These are phyloP conservation scores for Borovskyia barvae DNA, from an alignment of 208 protist genomes.

Conservation along the genomic window DNA sequence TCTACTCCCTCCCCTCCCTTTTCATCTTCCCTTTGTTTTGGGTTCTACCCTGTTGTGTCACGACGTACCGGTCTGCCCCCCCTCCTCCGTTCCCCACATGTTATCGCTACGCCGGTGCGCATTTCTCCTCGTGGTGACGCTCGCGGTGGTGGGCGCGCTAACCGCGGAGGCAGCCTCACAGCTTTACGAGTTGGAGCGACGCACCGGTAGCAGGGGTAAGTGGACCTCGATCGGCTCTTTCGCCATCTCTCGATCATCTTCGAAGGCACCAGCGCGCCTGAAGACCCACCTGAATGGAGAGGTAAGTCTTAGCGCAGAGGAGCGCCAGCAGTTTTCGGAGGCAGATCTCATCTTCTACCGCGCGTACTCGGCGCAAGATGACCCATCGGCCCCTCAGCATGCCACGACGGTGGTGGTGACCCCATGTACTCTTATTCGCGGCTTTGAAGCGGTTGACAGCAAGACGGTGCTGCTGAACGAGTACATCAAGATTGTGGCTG, in stretches of 20 bases:
- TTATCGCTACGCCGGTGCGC: conserved; percentile 7
- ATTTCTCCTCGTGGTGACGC: conserved; percentile 14
- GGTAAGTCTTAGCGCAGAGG: conserved; percentile 18
- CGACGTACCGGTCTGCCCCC: too few species aligned
- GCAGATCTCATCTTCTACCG: conserved; percentile 78
- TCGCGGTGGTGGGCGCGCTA: conserved; percentile 13
- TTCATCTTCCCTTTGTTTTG: not conserved
- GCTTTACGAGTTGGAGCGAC: conserved; percentile 69
- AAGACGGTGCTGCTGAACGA: conserved; percentile 73
- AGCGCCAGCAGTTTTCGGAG: conserved; percentile 44
- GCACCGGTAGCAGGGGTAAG: conserved; percentile 38
- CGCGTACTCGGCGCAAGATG: conserved; percentile 28
- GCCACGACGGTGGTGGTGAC: conserved; percentile 53
- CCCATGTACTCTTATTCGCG: conserved; percentile 81
- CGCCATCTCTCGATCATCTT: conserved; percentile 43
- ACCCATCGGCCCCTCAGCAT: conserved; percentile 5
- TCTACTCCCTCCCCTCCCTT: too few species aligned
- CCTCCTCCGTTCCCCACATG: not conserved
- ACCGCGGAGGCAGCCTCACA: conserved; percentile 34
- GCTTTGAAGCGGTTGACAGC: conserved; percentile 78
- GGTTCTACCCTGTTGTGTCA: not conserved
- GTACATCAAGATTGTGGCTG: conserved; percentile 55
- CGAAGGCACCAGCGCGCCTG: conserved; percentile 46
- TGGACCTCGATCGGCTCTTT: conserved; percentile 61
- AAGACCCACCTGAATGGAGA: conserved; percentile 26